Base-by-base conservation (phyloP, 1,139 yeast species). In the Hansenula sp. region DNA sequence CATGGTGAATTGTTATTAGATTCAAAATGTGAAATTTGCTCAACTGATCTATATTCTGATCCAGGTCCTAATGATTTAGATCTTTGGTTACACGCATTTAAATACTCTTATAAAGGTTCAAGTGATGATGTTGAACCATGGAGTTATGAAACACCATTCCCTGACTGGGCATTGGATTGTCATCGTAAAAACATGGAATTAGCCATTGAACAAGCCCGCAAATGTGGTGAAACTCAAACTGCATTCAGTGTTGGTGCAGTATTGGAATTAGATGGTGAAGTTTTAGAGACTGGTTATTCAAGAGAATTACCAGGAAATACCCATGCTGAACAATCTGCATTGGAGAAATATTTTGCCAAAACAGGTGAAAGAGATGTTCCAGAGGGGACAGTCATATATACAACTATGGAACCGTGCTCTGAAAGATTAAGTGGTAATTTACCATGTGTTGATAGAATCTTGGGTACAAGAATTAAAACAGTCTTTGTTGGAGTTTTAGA, bases 361-460 rank as follows among this genome's bases (percentile, higher is more conserved):
- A 57, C 18, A 6, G 51, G 27, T 11, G 50, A 55, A 2, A 50
- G 59, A 6, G 68, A 66, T 5, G 70, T 88, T 1, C 97, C 97
- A 0, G 59, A 56, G 16, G 96, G 96, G 0, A 79, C 95, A 0
- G 88, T 84, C 33, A 64, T 92, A 12, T 94, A 87, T 61, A 92
- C 98, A 0, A 87, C 97, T 0, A 94, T 94, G 98, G 99, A 94
- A 56, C 99, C 99, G 0, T 94, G 99, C 59, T 82, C 95, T 2
- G 75, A 77, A 44, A 69, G 99, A 42, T 67, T 92, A 31, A 89
- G 97, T 60, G 98, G 98, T 1, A 90, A 90, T 53, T 58, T 72
- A 40, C 96, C 98, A 0, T 92, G 99, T 62, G 80, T 79, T 2
- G 90, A 89, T 47, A 71, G 97, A 32, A 80, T 92, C 10, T 61